Base-by-base conservation (phyloP, 139 green algal genomes). In the Deuterostichococcus epilithicus region DNA sequence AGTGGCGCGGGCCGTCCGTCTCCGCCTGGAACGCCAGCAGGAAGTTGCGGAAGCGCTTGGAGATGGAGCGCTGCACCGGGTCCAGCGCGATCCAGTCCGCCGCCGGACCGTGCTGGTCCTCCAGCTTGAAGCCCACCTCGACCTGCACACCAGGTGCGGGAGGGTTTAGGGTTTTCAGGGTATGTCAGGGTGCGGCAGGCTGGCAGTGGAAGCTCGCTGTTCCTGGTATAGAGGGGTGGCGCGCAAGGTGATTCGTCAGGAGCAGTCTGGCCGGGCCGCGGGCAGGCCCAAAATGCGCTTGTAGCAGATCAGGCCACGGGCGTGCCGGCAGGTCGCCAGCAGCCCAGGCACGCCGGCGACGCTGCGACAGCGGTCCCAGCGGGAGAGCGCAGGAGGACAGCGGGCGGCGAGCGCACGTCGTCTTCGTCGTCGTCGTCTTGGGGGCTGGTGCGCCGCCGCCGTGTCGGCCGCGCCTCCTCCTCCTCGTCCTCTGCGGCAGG, bases 31-130 rank as follows among this genome's bases (percentile, higher is more conserved):
- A 94, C 33, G 70, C 85, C 28, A 68, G 71, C 71, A 97, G 85
- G 73, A 97, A 94, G 47, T 75, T 74, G 10, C 70, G 71, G 83
- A 97, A 97, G 34, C 79, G 74, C 15, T 78, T 77, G 68, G 75
- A 76, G 10, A 96, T 79, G 80, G 91, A 80, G 4, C 75, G 59
- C 42, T 81, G 76, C 35, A 94, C 87, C 28, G 83, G 75, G 59
- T 89, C 84, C 79, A 92, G 81, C 1, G 81, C 74, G 30, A 96
- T 83, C 80, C 83, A 94, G 59, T 94, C 90, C 10, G 70, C 79
- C 44, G 92, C 69, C 28, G 87, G 82, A 69, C 91, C 92, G 37
- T 82, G 77, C 18, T 81, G 68, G 45, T 92, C 76, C 58, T 91
- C 85, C 28, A 94, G 76, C 58, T 90, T 77, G 33, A 93, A 80